phyloP scores from a whole-genome alignment of 208 protist genomes.

The Wallacemonas sp. region DNA sequence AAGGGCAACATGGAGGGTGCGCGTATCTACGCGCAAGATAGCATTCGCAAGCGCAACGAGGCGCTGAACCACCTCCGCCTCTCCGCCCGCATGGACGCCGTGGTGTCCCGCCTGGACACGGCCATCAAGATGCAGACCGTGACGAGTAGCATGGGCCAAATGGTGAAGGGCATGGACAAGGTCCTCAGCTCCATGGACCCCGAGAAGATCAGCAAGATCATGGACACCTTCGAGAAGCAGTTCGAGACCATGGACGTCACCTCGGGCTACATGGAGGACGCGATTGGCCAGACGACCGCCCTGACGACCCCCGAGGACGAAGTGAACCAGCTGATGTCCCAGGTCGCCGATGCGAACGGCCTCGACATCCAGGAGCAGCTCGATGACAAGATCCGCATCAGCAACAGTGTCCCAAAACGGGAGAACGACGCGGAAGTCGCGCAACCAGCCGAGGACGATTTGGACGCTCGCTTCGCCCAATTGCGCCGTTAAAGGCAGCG shows the following conservation, averaged over 20 bases:
- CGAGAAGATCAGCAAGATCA: conserved; percentile 86
- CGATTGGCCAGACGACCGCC: conserved; percentile 92
- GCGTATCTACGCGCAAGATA: conserved; percentile 98
- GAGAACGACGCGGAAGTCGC: conserved; percentile 16
- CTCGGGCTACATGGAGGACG: conserved; percentile 91
- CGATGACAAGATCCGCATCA: conserved; percentile 60
- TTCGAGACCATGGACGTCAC: conserved; percentile 97
- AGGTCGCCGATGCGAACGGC: conserved; percentile 96
- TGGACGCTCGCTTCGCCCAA: conserved; percentile 72
- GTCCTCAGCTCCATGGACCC: conserved; percentile 94
- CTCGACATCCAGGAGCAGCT: conserved; percentile 86
- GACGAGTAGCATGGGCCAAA: conserved; percentile 93
- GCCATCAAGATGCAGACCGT: conserved; percentile 95
- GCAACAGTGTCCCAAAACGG: conserved; percentile 25
- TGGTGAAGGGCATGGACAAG: conserved; percentile 96
- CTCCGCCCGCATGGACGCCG: conserved; percentile 95
- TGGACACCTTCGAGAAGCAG: conserved; percentile 98
- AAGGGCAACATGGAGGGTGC: conserved; percentile 98
- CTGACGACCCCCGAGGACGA: conserved; percentile 91
- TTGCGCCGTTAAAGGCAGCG: conserved; percentile 45
- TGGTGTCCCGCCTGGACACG: conserved; percentile 94
- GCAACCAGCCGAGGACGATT: conserved; percentile 43
- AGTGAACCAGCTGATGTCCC: conserved; percentile 91
- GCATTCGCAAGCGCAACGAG: conserved; percentile 98
- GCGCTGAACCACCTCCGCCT: conserved; percentile 96